These are phyloP conservation scores for Wickerhamomyces silvicola DNA, from an alignment of 805 yeast genomes.

Conservation along the genomic window DNA sequence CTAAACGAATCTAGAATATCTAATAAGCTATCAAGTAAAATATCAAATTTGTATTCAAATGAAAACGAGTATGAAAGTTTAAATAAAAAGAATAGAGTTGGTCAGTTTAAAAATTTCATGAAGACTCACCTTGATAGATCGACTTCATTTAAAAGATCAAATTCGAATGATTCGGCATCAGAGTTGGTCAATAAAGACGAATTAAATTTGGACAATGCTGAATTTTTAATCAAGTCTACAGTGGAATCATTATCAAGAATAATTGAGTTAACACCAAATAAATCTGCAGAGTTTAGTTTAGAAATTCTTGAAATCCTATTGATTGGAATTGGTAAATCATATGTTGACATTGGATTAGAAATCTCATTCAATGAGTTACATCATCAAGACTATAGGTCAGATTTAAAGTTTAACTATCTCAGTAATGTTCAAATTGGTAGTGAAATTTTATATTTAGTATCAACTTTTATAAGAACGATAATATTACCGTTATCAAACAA, in stretches of 20 bases:
- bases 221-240: conserved; percentile 57
- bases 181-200: conserved; percentile 8
- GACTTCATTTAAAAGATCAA: conserved; percentile 26
- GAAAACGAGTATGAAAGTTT: conserved; percentile 23
- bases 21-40: conserved; percentile 22
- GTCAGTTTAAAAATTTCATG: conserved; percentile 52
- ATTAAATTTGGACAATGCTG: conserved; percentile 42
- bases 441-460: conserved; percentile 56
- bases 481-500: conserved; percentile 68
- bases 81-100: conserved; percentile 32
- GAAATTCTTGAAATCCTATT: conserved; percentile 64
- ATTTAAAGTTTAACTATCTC: conserved; percentile 41
- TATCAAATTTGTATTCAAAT: conserved; percentile 8
- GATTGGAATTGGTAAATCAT: conserved; percentile 64
- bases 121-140: conserved; percentile 43
- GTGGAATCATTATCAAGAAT: conserved; percentile 76
- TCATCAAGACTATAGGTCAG: conserved; percentile 27
- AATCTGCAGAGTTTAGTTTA: conserved; percentile 53
- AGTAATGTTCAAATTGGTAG: conserved; percentile 45
- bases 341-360: conserved; percentile 71
- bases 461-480: conserved; percentile 68
- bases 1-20: conserved; percentile 26
- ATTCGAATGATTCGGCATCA: conserved; percentile 6
- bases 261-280: conserved; percentile 63
- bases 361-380: conserved; percentile 47